These are phyloP conservation scores for Oryza brachyantha DNA, from an alignment of 176 grass and related monocot genomes.

Conservation along the genomic window DNA sequence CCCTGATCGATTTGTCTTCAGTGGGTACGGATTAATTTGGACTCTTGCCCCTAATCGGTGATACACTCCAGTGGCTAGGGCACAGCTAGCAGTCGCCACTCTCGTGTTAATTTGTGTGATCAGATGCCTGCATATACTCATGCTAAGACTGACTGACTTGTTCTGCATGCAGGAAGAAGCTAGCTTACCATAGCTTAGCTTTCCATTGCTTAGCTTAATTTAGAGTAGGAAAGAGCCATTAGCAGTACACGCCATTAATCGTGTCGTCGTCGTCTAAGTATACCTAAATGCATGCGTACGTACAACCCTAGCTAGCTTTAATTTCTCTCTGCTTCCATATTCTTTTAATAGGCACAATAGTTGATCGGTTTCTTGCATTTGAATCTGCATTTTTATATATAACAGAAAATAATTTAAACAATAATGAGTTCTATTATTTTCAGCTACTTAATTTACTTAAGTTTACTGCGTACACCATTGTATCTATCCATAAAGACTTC, in stretches of 20 bases:
- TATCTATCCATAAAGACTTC: no score
- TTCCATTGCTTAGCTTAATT: neutral
- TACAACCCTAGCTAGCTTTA: neutral
- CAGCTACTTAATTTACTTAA: no score
- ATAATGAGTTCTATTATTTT: no score
- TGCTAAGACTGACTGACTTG: slow-evolving; percentile 2
- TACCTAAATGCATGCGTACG: neutral
- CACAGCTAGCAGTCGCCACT: neutral
- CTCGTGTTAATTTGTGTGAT: neutral
- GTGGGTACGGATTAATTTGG: slow-evolving; percentile 11
- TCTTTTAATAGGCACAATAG: neutral
- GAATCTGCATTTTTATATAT: no score
- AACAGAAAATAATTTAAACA: no score
- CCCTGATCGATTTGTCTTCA: neutral
- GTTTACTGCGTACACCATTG: no score
- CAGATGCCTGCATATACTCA: neutral
- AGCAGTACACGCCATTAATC: neutral
- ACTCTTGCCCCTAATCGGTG: neutral
- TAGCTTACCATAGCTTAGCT: neutral
- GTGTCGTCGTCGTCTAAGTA: neutral
- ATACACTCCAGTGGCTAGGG: neutral
- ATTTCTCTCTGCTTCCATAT: neutral
- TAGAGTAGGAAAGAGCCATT: neutral
- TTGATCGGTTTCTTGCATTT: neutral
- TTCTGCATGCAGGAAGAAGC: neutral